Evolutionary conservation across 768 basidiomycete genomes (phyloP).

Genomic region (Mycena belliarum): DNA sequence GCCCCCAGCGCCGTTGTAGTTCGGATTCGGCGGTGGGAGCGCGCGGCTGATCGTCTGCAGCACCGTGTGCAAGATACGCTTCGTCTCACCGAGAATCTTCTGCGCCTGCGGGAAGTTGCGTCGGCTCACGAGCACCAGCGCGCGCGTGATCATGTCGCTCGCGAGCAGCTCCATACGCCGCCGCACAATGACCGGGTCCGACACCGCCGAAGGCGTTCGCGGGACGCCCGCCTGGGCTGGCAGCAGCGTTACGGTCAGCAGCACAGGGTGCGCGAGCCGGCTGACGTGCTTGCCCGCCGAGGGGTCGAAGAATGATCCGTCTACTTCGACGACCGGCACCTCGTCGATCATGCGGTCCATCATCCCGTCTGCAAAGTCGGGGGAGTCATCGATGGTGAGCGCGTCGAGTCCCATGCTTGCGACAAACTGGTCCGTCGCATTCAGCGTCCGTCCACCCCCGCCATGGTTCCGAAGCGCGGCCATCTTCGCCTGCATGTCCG

Average conservation of each 20-base stretch:
- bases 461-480: conserved; percentile 22
- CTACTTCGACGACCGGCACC: conserved; percentile 93
- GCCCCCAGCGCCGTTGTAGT: conserved; percentile 30
- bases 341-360: conserved; percentile 98
- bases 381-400: conserved; percentile 67
- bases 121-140: conserved; percentile 87
- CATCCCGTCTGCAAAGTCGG: conserved; percentile 85
- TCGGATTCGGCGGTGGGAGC: conserved; percentile 55
- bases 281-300: conserved; percentile 80
- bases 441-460: conserved; percentile 43
- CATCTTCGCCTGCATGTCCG: conserved; percentile 49
- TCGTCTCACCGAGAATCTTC: conserved; percentile 88
- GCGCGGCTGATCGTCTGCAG: conserved; percentile 80
- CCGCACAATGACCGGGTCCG: conserved; percentile 88
- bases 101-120: conserved; percentile 90
- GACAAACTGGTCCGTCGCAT: conserved; percentile 89
- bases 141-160: conserved; percentile 96
- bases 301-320: conserved; percentile 94
- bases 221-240: conserved; percentile 48
- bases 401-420: conserved; percentile 82
- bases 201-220: conserved; percentile 50
- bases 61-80: conserved; percentile 89
- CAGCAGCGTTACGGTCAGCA: conserved; percentile 91
- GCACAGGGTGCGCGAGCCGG: conserved; percentile 86
- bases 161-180: conserved; percentile 95